phyloP scores from a whole-genome alignment of 257 asterid species.

The Gentiana macrophylla region DNA sequence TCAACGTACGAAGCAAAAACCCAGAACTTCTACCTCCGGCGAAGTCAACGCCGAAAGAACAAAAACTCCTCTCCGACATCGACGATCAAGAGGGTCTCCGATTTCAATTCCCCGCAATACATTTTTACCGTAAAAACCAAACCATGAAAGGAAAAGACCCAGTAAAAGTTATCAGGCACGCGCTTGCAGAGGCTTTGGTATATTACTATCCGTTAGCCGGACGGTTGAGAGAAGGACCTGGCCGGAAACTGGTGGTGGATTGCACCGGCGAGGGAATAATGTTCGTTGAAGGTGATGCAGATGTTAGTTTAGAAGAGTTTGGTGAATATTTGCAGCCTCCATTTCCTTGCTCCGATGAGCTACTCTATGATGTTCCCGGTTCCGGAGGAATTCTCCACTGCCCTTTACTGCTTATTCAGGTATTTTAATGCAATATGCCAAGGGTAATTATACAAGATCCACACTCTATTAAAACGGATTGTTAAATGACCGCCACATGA shows the following conservation, averaged over 20 bases:
- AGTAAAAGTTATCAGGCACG: constrained; percentile 12
- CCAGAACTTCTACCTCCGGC: constrained; percentile 1
- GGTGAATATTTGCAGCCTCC: constrained; percentile 11
- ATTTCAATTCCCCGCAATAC: constrained; percentile 5
- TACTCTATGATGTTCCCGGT: not conserved
- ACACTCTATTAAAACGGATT: too few species aligned
- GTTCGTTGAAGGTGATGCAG: constrained; percentile 1
- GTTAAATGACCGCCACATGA: too few species aligned
- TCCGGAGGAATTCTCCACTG: not conserved
- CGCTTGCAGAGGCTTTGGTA: constrained; percentile 14
- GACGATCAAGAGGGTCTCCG: constrained; percentile 9
- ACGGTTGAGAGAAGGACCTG: constrained; percentile 4
- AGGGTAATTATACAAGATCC: too few species aligned
- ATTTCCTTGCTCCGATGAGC: constrained; percentile 6
- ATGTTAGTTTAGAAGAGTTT: constrained; percentile 10
- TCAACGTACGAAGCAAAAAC: not conserved
- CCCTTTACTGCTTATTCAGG: constrained; percentile 9
- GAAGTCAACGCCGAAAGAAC: constrained; percentile 9
- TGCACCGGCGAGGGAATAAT: too few species aligned
- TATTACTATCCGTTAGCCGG: constrained; percentile 20
- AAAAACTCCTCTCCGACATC: constrained; percentile 9
- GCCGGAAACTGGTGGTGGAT: too few species aligned
- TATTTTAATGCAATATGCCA: not conserved
- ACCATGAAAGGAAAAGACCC: constrained; percentile 11
- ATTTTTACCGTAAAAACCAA: constrained; percentile 1